These are phyloP conservation scores for Suhomyces bolitotheri DNA, from an alignment of 1,139 yeast genomes.

Conservation along the genomic window DNA sequence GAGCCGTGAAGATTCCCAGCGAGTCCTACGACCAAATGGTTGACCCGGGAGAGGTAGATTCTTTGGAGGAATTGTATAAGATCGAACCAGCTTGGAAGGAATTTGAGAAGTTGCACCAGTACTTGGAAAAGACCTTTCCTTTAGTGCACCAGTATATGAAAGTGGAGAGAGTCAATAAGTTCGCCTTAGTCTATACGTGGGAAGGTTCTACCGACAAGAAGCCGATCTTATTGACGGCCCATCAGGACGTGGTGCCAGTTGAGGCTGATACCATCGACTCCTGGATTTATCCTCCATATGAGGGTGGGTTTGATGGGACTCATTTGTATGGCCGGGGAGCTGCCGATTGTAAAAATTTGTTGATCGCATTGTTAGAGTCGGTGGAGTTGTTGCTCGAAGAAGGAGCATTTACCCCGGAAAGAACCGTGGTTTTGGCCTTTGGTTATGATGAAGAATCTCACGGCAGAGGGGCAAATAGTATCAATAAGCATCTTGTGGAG, in stretches of 20 bases:
- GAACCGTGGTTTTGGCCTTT: slow-evolving; percentile 46
- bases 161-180: slow-evolving; percentile 33
- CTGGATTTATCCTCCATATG: slow-evolving; percentile 48
- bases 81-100: slow-evolving; percentile 29
- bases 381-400: slow-evolving; percentile 41
- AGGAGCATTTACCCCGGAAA: slow-evolving; percentile 36
- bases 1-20: slow-evolving; percentile 63
- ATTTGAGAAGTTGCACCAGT: slow-evolving; percentile 31
- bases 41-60: slow-evolving; percentile 25
- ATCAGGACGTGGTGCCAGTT: slow-evolving; percentile 55
- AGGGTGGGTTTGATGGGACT: slow-evolving; percentile 42
- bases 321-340: slow-evolving; percentile 48
- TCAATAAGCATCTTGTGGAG: slow-evolving; percentile 30
- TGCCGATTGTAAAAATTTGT: slow-evolving; percentile 47
- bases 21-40: slow-evolving; percentile 55
- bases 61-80: slow-evolving; percentile 27
- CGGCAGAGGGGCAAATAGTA: slow-evolving; percentile 39
- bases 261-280: slow-evolving; percentile 37
- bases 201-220: slow-evolving; percentile 31
- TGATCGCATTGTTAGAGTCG: slow-evolving; percentile 44
- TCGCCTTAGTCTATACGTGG: slow-evolving; percentile 40
- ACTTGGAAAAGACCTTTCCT: slow-evolving; percentile 33
- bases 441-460: slow-evolving; percentile 52
- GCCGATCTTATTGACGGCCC: slow-evolving; percentile 48
- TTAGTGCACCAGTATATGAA: slow-evolving; percentile 32